Conservation (phyloP, 2,329 filamentous ascomycete species). For the Hirsutella rhossiliensis region DNA sequence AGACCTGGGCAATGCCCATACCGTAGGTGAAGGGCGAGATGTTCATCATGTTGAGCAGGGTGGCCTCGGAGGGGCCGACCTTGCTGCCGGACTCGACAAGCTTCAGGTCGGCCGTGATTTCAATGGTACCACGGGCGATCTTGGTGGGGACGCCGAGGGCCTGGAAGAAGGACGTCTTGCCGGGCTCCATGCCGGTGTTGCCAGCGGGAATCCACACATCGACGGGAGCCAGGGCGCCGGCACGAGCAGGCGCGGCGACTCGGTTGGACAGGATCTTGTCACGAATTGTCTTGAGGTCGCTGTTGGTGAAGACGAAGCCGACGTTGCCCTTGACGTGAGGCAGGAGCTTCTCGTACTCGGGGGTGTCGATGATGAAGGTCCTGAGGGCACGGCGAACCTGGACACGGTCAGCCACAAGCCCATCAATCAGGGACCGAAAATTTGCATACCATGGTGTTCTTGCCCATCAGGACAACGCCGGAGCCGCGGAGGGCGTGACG, state of each 20-base stretch:
- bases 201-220: slow-evolving; percentile 95
- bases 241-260: slow-evolving; percentile 94
- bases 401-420: slow-evolving; percentile 7
- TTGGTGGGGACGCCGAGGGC: slow-evolving; percentile 99
- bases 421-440: background rate
- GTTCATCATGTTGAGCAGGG: slow-evolving; percentile 99
- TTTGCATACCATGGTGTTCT: slow-evolving; percentile 90
- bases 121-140: slow-evolving; percentile 99
- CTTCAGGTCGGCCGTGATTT: slow-evolving; percentile 97
- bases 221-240: slow-evolving; percentile 84
- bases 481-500: slow-evolving; percentile 79
- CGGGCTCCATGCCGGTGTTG: slow-evolving; percentile 99
- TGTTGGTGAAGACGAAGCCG: slow-evolving; percentile 99
- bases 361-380: slow-evolving; percentile 79
- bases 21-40: slow-evolving; percentile 99
- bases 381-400: slow-evolving; percentile 93
- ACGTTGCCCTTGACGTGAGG: slow-evolving; percentile 96
- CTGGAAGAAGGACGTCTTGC: slow-evolving; percentile 99
- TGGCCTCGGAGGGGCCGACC: slow-evolving; percentile 98
- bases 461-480: slow-evolving; percentile 97
- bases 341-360: slow-evolving; percentile 96
- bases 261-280: slow-evolving; percentile 94
- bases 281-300: slow-evolving; percentile 81
- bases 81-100: slow-evolving; percentile 86
- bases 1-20: slow-evolving; percentile 92